Percentiles rank a stretch among this genome's conserved stretches.
Conservation (phyloP, 441 rosid species). For the Bocquillonia castaneifolia region DNA sequence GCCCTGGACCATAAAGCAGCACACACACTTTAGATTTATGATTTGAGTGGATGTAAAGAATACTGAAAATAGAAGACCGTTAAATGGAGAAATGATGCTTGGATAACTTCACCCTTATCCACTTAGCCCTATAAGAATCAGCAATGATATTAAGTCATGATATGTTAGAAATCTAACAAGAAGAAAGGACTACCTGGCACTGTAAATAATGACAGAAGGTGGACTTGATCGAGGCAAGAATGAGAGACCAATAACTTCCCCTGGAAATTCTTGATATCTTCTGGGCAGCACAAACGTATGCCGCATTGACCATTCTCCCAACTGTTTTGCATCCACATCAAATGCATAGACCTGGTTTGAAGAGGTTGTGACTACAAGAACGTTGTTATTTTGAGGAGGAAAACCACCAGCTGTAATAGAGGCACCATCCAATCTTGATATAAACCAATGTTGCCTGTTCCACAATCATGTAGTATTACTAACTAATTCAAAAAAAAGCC, state of each 20-base stretch:
- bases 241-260: slow-evolving; percentile 87
- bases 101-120: not conserved
- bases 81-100: not conserved
- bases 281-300: slow-evolving; percentile 56
- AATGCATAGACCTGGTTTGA: slow-evolving; percentile 79
- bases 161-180: not conserved
- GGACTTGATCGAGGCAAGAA: slow-evolving; percentile 64
- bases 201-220: slow-evolving; percentile 63
- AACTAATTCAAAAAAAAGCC: not conserved
- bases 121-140: not conserved
- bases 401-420: slow-evolving; percentile 92
- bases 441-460: slow-evolving; percentile 95
- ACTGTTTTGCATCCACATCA: slow-evolving; percentile 81
- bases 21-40: not conserved
- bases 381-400: slow-evolving; percentile 62
- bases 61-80: not conserved
- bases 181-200: slow-evolving; percentile 63
- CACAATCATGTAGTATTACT: slow-evolving; percentile 13
- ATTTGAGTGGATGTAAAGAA: not conserved
- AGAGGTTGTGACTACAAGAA: slow-evolving; percentile 71
- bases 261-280: slow-evolving; percentile 84
- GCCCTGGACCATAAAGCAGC: slow-evolving; percentile 41
- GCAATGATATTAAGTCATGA: not conserved
- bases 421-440: slow-evolving; percentile 86
- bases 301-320: slow-evolving; percentile 75